phyloP scores from a whole-genome alignment of 768 basidiomycete genomes.

The Punctularia strigosozonata region DNA sequence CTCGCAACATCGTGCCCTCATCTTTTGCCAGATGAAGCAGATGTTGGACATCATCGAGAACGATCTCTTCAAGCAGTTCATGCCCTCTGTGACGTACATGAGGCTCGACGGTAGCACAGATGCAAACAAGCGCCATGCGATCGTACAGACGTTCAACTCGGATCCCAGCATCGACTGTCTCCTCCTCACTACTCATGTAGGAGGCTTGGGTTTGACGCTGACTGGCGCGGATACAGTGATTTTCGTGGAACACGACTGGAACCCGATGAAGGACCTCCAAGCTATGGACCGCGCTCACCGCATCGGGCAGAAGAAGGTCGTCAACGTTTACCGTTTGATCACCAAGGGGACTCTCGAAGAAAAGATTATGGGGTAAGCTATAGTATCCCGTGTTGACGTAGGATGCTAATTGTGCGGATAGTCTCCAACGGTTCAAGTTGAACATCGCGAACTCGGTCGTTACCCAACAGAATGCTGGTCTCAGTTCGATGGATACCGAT shows the following conservation, averaged over 20 bases:
- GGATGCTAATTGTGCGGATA: conserved; percentile 18
- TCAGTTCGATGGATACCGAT: conserved; percentile 95
- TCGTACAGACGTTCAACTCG: conserved; percentile 96
- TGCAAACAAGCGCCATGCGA: conserved; percentile 85
- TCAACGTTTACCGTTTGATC: conserved; percentile 95
- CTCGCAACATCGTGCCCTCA: conserved; percentile 95
- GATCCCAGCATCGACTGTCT: conserved; percentile 97
- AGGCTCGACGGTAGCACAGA: conserved; percentile 91
- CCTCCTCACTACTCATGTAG: conserved; percentile 92
- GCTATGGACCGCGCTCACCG: conserved; percentile 99
- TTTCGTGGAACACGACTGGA: conserved; percentile 99
- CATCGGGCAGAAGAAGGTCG: conserved; percentile 97
- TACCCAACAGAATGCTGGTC: conserved; percentile 91
- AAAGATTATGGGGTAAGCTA: conserved; percentile 95
- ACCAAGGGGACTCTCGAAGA: conserved; percentile 97
- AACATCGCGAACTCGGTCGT: conserved; percentile 96
- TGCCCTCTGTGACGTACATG: conserved; percentile 99
- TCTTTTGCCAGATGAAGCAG: conserved; percentile 98
- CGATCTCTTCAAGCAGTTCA: conserved; percentile 80
- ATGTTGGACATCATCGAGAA: conserved; percentile 98
- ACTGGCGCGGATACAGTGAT: conserved; percentile 99
- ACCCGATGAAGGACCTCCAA: conserved; percentile 98
- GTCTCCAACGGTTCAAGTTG: conserved; percentile 95
- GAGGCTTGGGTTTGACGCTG: conserved; percentile 88
- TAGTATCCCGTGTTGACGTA: conserved; percentile 7